Base-by-base conservation (phyloP, 495 filamentous ascomycete species). In the Alectoria sarmentosa region DNA sequence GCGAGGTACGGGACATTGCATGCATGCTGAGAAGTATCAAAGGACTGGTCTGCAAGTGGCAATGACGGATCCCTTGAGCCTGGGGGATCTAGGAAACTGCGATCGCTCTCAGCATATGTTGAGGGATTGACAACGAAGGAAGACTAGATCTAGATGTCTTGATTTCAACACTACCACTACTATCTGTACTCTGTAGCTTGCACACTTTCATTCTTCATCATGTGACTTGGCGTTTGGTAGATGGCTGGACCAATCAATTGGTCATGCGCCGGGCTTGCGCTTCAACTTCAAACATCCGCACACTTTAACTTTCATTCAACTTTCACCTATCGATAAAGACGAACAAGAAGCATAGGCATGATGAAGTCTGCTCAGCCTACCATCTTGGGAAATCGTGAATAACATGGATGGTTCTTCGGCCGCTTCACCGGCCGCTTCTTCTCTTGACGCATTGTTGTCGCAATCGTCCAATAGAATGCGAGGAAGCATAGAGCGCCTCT, bases 381-480 rank as follows among this genome's bases (percentile, higher is more conserved):
- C 30, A 54, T 34, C 28, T 8, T 42, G 21, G 37, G 2, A 2
- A 3, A 32, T 59, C 17, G 17, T 34, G 28, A 13, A 60, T 34
- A 52, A 36, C 1, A 64, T 59, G 63, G 36, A 54, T 13, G 28
- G 41, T 37, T 59, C 42, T 14, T 6, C 49, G 48, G 46, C 38
- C 39, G 19, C 61, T 37, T 58, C 58, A 52, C 48, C 58, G 30
- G 58, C 58, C 34, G 42, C 68, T 59, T n/a, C 57, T 28, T 56
- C 46, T 36, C 69, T 69, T 36, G 49, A 70, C 46, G 56, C 44
- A 19, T 36, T 69, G 21, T 46, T 64, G 58, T 65, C 61, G 64
- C 64, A 72, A 68, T 70, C 65, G 41, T 41, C 36, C 6, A 26
- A 58, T 32, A 65, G 62, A 65, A 66, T 66, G 65, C 59, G 38